A percentile compares a stretch with the other conserved stretches of the same genome.
These are phyloP conservation scores for Globisporangium lucens DNA, from an alignment of 352 stramenopile genomes.

Conservation along the genomic window DNA sequence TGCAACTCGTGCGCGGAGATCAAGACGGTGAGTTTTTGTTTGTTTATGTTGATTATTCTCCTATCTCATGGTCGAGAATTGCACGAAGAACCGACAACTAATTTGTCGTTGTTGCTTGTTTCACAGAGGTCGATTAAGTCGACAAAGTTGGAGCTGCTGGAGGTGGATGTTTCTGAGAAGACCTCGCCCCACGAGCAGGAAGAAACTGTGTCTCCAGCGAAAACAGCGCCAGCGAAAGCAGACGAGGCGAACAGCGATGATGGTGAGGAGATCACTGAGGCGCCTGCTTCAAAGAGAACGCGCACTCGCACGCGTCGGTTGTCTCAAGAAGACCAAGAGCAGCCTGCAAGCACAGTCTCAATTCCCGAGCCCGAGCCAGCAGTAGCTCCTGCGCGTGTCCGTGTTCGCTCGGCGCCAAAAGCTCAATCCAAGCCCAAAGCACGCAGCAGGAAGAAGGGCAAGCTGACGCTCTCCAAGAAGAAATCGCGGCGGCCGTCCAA, in stretches of 20 bases:
- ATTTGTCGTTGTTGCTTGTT: neutral
- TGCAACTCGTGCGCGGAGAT: slow-evolving; percentile 31
- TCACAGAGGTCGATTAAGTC: slow-evolving; percentile 13
- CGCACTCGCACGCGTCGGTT: slow-evolving; percentile 5
- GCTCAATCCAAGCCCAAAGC: slow-evolving; percentile 1
- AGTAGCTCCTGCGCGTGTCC: neutral
- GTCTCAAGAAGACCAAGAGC: slow-evolving; percentile 1
- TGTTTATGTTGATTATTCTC: neutral
- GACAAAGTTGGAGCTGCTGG: slow-evolving; percentile 1
- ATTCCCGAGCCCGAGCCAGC: neutral
- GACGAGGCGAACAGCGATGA: neutral
- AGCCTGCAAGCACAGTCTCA: neutral
- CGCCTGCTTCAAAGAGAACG: slow-evolving; percentile 2
- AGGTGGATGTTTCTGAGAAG: neutral
- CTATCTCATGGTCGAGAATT: neutral
- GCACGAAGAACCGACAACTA: neutral
- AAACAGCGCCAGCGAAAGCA: neutral
- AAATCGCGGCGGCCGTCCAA: slow-evolving; percentile 12
- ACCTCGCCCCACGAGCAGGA: neutral
- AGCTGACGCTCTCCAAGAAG: slow-evolving; percentile 11
- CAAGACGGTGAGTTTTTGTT: slow-evolving; percentile 15
- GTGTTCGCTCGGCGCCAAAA: neutral
- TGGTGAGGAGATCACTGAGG: neutral
- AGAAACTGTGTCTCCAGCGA: neutral
- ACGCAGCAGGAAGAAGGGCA: slow-evolving; percentile 12